Evolutionary conservation across 2,329 filamentous ascomycete genomes (phyloP), one percentile per base, ranked within the genome.

Genomic region (Fusarium protoensiforme): DNA sequence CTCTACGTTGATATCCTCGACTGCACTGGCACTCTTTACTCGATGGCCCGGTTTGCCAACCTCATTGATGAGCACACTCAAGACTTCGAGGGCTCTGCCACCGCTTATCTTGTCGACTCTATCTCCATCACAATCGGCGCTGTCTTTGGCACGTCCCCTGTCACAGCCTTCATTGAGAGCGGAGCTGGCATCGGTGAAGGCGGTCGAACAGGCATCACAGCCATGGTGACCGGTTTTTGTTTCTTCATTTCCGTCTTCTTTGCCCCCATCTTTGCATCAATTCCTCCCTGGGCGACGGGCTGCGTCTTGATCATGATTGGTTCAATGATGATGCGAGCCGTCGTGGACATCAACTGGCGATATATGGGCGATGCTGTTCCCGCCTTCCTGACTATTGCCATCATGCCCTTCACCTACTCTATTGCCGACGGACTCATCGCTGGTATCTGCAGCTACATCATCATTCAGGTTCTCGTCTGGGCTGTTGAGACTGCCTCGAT

Each of bases 181-280:
- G 94, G 94, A 79, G 94, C 94, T 9, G 94, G 94, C 77, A 97
- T 97, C 72, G 93, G 93, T 0, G 94, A 97, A 82, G 94, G 94
- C 57, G 94, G 94, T 48, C 92, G 92, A 78, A 97, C 94, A 0
- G 94, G 94, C 16, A 84, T 97, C 20, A 96, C 94, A 0, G 91
- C 94, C 57, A 93, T 96, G 81, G 86, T 90, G 16, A 92, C 93
- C 0, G 94, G 94, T 6, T 64, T 97, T 58, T 95, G 92, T 83
- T 97, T 97, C 86, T 92, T 97, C 84, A 90, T 97, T 79, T 90
- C 93, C 65, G 89, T 97, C 69, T 97, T 97, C 87, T 97, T 97
- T 80, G 94, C 94, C 0, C 94, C 94, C 0, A 96, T 97, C 66
- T 97, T 97, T 79, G 94, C 94, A 9, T 95, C 93, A 0, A 96